Percentiles rank a stretch among this genome's conserved stretches.
These are phyloP conservation scores for Inosperma sp. DNA, from an alignment of 768 basidiomycete genomes.

Conservation along the genomic window DNA sequence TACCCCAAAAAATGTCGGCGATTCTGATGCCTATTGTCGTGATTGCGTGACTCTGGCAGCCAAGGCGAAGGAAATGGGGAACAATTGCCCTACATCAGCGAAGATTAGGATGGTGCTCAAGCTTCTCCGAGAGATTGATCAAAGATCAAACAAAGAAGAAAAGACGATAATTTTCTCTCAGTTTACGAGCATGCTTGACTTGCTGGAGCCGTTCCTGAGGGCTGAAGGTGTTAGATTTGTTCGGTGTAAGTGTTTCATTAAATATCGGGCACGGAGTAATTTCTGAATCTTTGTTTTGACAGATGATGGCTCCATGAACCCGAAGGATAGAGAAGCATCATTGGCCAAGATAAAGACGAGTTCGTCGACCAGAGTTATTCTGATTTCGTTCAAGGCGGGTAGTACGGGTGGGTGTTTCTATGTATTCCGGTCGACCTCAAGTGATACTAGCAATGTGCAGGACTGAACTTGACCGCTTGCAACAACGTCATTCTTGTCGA, in stretches of 20 bases:
- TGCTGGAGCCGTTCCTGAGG: slow-evolving; percentile 81
- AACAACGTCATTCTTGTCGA: slow-evolving; percentile 93
- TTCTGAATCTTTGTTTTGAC: slow-evolving; percentile 5
- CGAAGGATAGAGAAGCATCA: slow-evolving; percentile 70
- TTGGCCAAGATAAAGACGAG: slow-evolving; percentile 67
- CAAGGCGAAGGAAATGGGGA: slow-evolving; percentile 43
- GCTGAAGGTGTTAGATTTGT: slow-evolving; percentile 66
- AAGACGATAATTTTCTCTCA: slow-evolving; percentile 98
- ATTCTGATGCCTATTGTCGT: slow-evolving; percentile 46
- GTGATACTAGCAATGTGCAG: slow-evolving; percentile 31
- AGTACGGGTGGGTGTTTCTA: slow-evolving; percentile 66
- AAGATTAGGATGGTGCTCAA: slow-evolving; percentile 84
- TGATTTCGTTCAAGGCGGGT: slow-evolving; percentile 96
- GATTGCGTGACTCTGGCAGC: slow-evolving; percentile 54
- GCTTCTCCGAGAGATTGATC: slow-evolving; percentile 61
- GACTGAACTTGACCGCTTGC: slow-evolving; percentile 87
- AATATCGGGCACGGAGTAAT: background rate
- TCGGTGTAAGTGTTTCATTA: slow-evolving; percentile 61
- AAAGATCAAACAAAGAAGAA: slow-evolving; percentile 54
- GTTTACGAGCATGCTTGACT: slow-evolving; percentile 81
- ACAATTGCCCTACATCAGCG: slow-evolving; percentile 67
- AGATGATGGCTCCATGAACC: slow-evolving; percentile 89
- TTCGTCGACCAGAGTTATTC: slow-evolving; percentile 60
- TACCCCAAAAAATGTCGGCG: slow-evolving; percentile 32
- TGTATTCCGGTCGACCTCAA: slow-evolving; percentile 4